Evolutionary conservation across 345 rosid species (phyloP), one percentile per base, ranked within the genome.

Genomic region (Aquilaria yunnanensis): DNA sequence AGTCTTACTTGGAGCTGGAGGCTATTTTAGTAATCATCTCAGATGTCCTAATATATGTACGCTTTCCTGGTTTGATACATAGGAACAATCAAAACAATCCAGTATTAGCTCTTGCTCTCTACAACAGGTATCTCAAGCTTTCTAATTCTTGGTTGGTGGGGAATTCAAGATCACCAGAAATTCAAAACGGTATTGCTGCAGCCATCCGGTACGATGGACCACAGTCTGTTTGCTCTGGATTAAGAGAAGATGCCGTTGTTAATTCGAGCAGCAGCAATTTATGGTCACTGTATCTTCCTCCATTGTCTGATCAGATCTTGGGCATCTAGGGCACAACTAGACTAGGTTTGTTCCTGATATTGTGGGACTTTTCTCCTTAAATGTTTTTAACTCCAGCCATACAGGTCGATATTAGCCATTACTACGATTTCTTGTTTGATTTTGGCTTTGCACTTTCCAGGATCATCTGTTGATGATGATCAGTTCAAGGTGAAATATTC

Each of bases 211-310:
- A 76, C 47, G 76, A 76, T 68, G 76, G 80, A 9, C 80, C 80
- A 50, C 31, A 48, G 63, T 65, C 55, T 60, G 59, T 52, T 60
- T 76, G 80, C 62, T 58, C 66, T 9, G 58, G 48, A 62, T 68
- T 57, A 32, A 52, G 62, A 63, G 45, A 59, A 52, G 67, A 45
- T 13, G n/a, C 51, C 10, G 16, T 56, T 32, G 34, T 12, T 30
- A 29, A 62, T 23, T 10, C 47, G 10, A 41, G 9, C 10, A 47
- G 45, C 43, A 80, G 80, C 55, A 66, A 60, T 60, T 16, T 71
- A 34, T 79, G 78, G 83, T 51, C 41, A 60, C 69, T 32, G 32
- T 71, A 73, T 60, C 77, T 76, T 74, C 78, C 78, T 34, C 58
- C 70, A 51, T 32, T 57, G 64, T 68, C 74, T 0, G 53, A 64